phyloP scores from a whole-genome alignment of 352 stramenopile species.

The Aphanomyces cochlioides region DNA sequence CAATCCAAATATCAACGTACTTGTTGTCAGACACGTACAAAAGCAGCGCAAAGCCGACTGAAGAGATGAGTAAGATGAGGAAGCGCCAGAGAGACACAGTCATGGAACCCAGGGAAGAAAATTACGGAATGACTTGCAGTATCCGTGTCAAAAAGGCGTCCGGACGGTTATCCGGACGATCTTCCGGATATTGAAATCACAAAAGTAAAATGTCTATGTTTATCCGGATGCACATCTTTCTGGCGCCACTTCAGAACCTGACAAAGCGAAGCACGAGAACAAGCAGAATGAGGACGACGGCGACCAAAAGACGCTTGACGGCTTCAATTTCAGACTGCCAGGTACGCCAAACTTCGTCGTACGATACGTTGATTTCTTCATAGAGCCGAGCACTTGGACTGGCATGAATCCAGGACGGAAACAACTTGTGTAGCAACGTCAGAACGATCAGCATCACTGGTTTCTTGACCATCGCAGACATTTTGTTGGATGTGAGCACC shows the following conservation, averaged over 20 bases:
- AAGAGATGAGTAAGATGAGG: not conserved
- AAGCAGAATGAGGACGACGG: not conserved
- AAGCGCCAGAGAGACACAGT: constrained; percentile 9
- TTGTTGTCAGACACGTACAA: not conserved
- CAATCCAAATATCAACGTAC: not conserved
- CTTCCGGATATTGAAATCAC: no score
- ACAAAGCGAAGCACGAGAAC: not conserved
- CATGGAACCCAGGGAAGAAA: no score
- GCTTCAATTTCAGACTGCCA: not conserved
- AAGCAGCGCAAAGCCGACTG: not conserved
- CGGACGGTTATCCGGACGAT: no score
- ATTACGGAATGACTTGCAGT: no score
- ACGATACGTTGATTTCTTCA: not conserved
- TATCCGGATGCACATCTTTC: no score
- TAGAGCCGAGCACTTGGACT: not conserved
- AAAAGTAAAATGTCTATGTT: no score
- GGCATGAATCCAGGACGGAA: not conserved
- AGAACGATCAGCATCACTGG: not conserved
- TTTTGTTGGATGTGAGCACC: not conserved
- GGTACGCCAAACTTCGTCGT: not conserved
- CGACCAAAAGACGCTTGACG: not conserved
- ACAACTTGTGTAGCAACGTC: not conserved
- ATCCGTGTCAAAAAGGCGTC: no score
- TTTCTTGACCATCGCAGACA: not conserved
- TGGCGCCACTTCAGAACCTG: not conserved